Evolutionary conservation across 2,329 filamentous ascomycete species (phyloP), one percentile per base, ranked within the genome.

Genomic region (Fusarium sp.): DNA sequence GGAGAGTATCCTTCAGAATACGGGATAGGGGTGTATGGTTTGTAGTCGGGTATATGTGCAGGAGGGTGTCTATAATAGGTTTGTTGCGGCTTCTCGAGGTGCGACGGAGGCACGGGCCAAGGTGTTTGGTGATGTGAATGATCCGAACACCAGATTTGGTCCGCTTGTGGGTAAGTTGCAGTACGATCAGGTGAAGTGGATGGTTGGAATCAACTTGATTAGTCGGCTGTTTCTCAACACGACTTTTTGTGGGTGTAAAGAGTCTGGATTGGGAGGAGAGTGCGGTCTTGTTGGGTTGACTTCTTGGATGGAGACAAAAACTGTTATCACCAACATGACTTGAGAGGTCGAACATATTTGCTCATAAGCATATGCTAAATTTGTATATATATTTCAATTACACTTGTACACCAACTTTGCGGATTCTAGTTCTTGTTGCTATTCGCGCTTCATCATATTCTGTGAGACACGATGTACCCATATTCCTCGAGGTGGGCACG

Each of bases 391-490:
- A 22, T 22, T 49, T 18, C 10, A 49, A 49, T 6, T 9, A 6
- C 2, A 9, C 0, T 9, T 18, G 0, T 24, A 17, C 3, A 9
- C 7, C 15, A 6, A 5, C 7, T 7, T 33, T 18, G 7, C 20
- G 5, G 3, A 17, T 17, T n/a, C 2, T 18, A 9, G 20, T 6
- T 22, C 22, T 13, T 13, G 22, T 1, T 18, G 4, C 28, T 49
- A n/a, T 9, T 28, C 18, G 13, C 20, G 12, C 3, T 33, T 24
- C 12, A 20, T 20, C 3, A 24, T 6, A 24, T 20, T 1, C 13
- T 9, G 8, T 9, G 0, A 44, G 22, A n/a, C 11, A 33, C 28
- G 15, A 3, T 33, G 3, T 31, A 10, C 0, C 10, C 3, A 33
- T 49, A 12, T 12, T 14, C 7, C 12, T 4, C 3, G 7, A 18